These are phyloP conservation scores for Lepiota subincarnata DNA, from an alignment of 768 basidiomycete species.

Conservation along the genomic window DNA sequence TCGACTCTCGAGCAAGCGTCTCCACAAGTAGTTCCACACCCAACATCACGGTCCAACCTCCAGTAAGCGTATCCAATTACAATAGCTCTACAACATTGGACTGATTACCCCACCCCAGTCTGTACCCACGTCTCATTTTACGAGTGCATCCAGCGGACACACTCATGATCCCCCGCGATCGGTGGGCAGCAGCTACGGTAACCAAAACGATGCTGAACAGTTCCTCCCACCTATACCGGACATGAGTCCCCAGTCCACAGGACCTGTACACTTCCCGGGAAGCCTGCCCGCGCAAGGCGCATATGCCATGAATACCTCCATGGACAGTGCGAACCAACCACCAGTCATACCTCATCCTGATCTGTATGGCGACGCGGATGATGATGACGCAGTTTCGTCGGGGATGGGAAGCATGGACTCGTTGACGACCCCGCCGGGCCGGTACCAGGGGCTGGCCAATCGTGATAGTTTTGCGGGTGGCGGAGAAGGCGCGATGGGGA, in stretches of 20 bases:
- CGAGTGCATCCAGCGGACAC: no score
- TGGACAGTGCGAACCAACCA: constrained; percentile 6
- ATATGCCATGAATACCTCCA: constrained; percentile 1
- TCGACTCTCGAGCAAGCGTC: constrained; percentile 8
- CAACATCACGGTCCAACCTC: constrained; percentile 32
- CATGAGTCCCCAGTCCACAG: not conserved
- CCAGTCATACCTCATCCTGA: constrained; percentile 4
- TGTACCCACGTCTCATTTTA: no score
- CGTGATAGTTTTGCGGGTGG: not conserved
- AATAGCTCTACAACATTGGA: no score
- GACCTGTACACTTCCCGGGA: not conserved
- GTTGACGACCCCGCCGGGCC: constrained; percentile 26
- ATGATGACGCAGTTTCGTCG: constrained; percentile 26
- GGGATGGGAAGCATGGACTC: constrained; percentile 24
- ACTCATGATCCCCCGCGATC: not conserved
- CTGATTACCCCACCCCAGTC: no score
- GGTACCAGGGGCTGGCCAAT: not conserved
- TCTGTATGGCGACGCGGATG: not conserved
- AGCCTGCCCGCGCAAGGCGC: not conserved
- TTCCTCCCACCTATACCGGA: constrained; percentile 4
- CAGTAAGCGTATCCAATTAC: constrained; percentile 23
- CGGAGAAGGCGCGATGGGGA: not conserved
- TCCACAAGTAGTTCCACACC: constrained; percentile 25
- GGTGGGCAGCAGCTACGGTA: not conserved
- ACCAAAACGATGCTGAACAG: constrained; percentile 1